A percentile compares a stretch with the other conserved stretches of the same genome.
phyloP scores from a whole-genome alignment of 768 basidiomycete species.

The Suillus americanus region DNA sequence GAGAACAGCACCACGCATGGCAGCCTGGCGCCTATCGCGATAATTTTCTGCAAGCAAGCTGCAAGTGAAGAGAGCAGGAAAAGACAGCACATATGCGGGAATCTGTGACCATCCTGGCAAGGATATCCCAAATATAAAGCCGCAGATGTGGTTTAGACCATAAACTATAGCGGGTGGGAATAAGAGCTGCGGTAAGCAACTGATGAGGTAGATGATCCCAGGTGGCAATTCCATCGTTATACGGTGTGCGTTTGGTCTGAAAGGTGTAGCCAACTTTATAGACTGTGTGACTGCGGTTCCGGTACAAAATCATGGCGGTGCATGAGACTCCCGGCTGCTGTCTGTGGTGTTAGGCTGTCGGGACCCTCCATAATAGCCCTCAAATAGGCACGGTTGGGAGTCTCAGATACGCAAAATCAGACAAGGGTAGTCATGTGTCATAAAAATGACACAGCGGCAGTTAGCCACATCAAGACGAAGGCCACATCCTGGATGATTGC shows the following conservation, averaged over 20 bases:
- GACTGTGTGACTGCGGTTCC: no score
- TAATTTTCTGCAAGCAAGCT: constrained; percentile 16
- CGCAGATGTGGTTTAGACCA: constrained; percentile 14
- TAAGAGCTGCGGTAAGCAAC: constrained; percentile 23
- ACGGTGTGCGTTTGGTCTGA: background rate
- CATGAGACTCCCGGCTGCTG: no score
- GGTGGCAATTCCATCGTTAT: constrained; percentile 31
- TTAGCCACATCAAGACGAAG: no score
- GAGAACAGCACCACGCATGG: constrained; percentile 45
- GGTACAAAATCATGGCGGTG: no score
- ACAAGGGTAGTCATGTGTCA: no score
- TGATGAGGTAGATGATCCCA: constrained; percentile 28
- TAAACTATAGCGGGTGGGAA: constrained; percentile 19
- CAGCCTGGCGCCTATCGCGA: constrained; percentile 39
- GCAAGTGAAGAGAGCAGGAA: constrained; percentile 21
- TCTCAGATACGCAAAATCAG: no score
- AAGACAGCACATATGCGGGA: constrained; percentile 20
- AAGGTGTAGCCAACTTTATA: background rate
- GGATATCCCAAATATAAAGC: constrained; percentile 8
- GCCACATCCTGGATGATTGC: no score
- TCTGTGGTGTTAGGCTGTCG: no score
- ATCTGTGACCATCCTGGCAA: constrained; percentile 18
- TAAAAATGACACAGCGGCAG: no score
- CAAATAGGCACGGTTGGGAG: no score
- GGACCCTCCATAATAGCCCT: no score